phyloP scores from a whole-genome alignment of 345 rosid species.

The Brassica carinata region DNA sequence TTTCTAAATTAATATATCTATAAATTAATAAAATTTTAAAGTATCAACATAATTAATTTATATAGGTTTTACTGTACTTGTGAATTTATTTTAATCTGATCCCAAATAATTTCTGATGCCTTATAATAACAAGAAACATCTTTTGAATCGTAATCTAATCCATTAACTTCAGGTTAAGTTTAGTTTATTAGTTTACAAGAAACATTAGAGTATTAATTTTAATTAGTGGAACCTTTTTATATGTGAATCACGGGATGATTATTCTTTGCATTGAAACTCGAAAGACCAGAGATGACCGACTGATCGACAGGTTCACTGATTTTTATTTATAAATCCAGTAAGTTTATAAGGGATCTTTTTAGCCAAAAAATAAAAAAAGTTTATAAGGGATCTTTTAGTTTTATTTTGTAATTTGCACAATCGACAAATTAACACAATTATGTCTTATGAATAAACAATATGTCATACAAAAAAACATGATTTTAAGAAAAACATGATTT shows the following conservation, averaged over 20 bases:
- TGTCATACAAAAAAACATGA: neutral
- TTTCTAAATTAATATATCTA: too few relatives aligned
- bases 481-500: too few relatives aligned
- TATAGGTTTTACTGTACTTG: too few relatives aligned
- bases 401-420: neutral
- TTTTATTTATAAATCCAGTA: neutral
- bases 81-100: too few relatives aligned
- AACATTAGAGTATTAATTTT: neutral
- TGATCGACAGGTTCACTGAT: conserved; percentile 16
- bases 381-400: conserved; percentile 10
- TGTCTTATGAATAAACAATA: neutral
- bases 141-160: neutral
- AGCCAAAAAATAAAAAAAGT: neutral
- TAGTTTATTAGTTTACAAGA: neutral
- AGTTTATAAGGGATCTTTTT: too few relatives aligned
- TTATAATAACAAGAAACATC: neutral
- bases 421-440: neutral
- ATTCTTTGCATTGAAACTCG: conserved; percentile 25
- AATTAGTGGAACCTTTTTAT: neutral
- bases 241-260: conserved; percentile 30
- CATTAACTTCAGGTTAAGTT: neutral
- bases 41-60: too few relatives aligned
- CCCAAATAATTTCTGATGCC: neutral
- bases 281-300: conserved; percentile 16
- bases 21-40: too few relatives aligned